Conservation (phyloP, 1,139 yeast genomes). For the Pneumocystis wakefieldiae region DNA sequence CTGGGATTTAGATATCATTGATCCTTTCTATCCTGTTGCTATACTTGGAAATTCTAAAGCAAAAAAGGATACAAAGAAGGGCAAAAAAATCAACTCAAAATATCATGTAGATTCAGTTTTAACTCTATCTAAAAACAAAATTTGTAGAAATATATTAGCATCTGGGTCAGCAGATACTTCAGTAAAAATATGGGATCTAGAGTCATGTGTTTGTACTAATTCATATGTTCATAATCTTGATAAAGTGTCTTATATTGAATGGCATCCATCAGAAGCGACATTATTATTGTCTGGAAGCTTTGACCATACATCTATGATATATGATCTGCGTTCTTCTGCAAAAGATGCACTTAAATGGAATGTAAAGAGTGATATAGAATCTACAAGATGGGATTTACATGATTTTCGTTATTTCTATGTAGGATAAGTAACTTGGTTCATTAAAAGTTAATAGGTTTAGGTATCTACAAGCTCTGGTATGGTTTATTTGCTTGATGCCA, state of each 20-base stretch:
- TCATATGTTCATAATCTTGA: slow-evolving; percentile 43
- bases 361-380: slow-evolving; percentile 68
- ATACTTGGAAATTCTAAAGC: slow-evolving; percentile 46
- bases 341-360: slow-evolving; percentile 53
- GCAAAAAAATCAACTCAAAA: slow-evolving; percentile 42
- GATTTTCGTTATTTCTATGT: slow-evolving; percentile 59
- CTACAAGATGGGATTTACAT: slow-evolving; percentile 46
- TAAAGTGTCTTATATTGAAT: slow-evolving; percentile 73
- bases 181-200: slow-evolving; percentile 87
- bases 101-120: slow-evolving; percentile 92
- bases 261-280: slow-evolving; percentile 70
- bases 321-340: slow-evolving; percentile 64
- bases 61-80: slow-evolving; percentile 23
- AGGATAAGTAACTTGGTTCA: not conserved
- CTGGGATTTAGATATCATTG: slow-evolving; percentile 88
- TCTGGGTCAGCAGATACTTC: slow-evolving; percentile 94
- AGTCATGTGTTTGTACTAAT: slow-evolving; percentile 51
- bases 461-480: slow-evolving; percentile 80
- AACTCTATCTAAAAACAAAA: slow-evolving; percentile 67
- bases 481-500: slow-evolving; percentile 75
- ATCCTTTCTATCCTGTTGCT: slow-evolving; percentile 87
- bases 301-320: slow-evolving; percentile 61
- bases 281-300: slow-evolving; percentile 85
- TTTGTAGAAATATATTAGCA: slow-evolving; percentile 72
- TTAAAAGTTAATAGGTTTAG: not conserved